A percentile compares a stretch with the other conserved stretches of the same genome.
phyloP scores from a whole-genome alignment of 441 rosid species.

The Macaranga tanarius region DNA sequence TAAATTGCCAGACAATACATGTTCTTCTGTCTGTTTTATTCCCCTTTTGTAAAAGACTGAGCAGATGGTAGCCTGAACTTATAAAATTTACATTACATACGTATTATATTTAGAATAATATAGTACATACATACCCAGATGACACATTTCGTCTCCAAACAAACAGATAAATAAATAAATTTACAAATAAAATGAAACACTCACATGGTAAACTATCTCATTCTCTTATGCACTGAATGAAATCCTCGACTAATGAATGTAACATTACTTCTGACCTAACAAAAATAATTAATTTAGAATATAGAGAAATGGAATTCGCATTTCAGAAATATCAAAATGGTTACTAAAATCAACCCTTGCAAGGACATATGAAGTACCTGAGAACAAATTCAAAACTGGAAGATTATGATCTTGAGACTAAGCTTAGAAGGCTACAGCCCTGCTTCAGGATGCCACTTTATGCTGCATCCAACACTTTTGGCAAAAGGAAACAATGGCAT shows the following conservation, averaged over 20 bases:
- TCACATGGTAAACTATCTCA: background rate
- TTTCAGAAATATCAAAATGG: conserved; percentile 11
- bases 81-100: background rate
- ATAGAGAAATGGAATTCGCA: background rate
- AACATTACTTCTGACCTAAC: conserved; percentile 3
- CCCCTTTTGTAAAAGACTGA: background rate
- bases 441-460: conserved; percentile 79
- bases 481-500: conserved; percentile 18
- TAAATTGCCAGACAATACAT: background rate
- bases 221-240: background rate
- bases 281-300: conserved; percentile 5
- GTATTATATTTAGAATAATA: background rate
- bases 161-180: background rate
- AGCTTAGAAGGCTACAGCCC: conserved; percentile 21
- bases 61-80: background rate
- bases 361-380: conserved; percentile 16
- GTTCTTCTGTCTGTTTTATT: background rate
- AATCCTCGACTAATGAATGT: background rate
- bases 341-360: background rate
- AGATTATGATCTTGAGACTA: conserved; percentile 7
- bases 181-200: background rate
- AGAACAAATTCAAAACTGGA: conserved; percentile 9
- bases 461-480: conserved; percentile 86
- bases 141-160: background rate
- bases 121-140: background rate